These are phyloP conservation scores for Ogataea haglerorum DNA, from an alignment of 805 yeast species.

Conservation along the genomic window DNA sequence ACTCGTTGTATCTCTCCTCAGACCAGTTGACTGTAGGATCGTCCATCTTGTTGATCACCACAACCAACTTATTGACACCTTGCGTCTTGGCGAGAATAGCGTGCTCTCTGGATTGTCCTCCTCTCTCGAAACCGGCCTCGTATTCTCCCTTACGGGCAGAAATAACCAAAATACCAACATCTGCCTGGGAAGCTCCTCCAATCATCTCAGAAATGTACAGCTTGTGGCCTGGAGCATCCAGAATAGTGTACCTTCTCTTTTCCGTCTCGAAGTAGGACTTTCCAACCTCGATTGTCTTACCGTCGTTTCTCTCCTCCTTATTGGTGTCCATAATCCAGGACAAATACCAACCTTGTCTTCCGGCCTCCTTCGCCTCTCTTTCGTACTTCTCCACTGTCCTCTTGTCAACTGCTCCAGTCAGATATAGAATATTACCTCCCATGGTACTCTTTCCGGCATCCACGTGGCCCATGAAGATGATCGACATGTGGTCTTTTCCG, in stretches of 20 bases:
- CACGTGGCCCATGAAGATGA: conserved; percentile 98
- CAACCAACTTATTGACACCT: conserved; percentile 92
- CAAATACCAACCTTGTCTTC: conserved; percentile 99
- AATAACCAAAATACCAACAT: conserved; percentile 94
- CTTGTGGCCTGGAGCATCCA: conserved; percentile 99
- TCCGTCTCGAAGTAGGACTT: conserved; percentile 97
- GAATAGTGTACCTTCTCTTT: conserved; percentile 93
- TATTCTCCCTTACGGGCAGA: conserved; percentile 99
- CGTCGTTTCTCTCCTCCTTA: conserved; percentile 97
- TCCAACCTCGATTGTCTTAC: conserved; percentile 99
- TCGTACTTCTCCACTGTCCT: conserved; percentile 98
- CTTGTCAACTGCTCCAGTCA: conserved; percentile 97
- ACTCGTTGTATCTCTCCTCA: conserved; percentile 92
- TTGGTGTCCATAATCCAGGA: conserved; percentile 99
- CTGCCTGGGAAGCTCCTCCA: conserved; percentile 99
- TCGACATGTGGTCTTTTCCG: conserved; percentile 94
- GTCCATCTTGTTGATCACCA: conserved; percentile 97
- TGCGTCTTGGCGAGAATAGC: conserved; percentile 96
- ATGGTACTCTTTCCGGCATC: conserved; percentile 99
- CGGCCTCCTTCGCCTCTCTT: conserved; percentile 98
- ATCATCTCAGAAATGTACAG: conserved; percentile 99
- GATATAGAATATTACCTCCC: conserved; percentile 94
- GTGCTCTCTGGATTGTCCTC: conserved; percentile 98
- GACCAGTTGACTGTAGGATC: conserved; percentile 97
- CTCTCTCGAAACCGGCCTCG: conserved; percentile 98